Conservation (phyloP, 371 early-diverging fungal species). For the Mucor plumbeus region DNA sequence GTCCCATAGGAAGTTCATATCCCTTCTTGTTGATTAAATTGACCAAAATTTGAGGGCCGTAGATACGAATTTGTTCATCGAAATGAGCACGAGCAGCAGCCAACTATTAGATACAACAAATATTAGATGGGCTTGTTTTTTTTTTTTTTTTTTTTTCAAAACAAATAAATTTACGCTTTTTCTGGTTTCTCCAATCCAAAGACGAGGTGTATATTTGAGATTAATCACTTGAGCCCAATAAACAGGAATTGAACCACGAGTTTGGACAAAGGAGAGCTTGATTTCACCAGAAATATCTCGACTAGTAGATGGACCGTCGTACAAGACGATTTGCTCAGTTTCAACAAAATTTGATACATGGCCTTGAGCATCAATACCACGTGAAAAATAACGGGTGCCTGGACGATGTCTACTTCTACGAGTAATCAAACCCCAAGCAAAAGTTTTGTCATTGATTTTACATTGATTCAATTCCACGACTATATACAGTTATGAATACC, state of each 20-base stretch:
- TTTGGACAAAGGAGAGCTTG: constrained; percentile 84
- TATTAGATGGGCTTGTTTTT: background rate
- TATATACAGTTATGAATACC: constrained; percentile 20
- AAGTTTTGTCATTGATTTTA: constrained; percentile 62
- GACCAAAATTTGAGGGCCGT: constrained; percentile 83
- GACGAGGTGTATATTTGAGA: constrained; percentile 89
- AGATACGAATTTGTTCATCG: constrained; percentile 66
- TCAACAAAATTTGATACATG: constrained; percentile 98
- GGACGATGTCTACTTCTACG: constrained; percentile 81
- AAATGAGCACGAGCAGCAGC: constrained; percentile 76
- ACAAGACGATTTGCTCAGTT: constrained; percentile 92
- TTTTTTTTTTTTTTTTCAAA: background rate
- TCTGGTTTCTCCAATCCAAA: constrained; percentile 72
- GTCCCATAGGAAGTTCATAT: constrained; percentile 85
- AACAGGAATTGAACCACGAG: constrained; percentile 98
- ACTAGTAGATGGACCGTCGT: constrained; percentile 41
- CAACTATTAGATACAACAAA: constrained; percentile 8
- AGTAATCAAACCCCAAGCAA: constrained; percentile 83
- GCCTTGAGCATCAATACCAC: constrained; percentile 95
- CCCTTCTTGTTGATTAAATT: constrained; percentile 92
- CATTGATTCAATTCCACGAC: constrained; percentile 60
- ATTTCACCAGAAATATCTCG: constrained; percentile 35
- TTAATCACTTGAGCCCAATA: constrained; percentile 95
- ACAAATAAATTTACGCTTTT: constrained; percentile 61
- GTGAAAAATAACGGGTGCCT: constrained; percentile 91